phyloP scores from a whole-genome alignment of 495 filamentous ascomycete genomes.

The Talaromyces ruber region DNA sequence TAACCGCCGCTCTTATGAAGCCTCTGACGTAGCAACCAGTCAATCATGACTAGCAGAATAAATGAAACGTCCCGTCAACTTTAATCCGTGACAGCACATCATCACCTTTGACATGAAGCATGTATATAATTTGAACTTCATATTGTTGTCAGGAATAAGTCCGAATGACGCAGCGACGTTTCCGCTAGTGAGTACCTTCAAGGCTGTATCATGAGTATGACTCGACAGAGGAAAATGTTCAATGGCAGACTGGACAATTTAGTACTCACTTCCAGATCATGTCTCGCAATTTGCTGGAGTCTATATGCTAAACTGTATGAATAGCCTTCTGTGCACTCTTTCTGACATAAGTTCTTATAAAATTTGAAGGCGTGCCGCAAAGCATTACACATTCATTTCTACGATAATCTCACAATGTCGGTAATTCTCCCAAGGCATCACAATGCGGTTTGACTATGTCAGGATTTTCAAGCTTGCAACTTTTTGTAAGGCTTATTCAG shows the following conservation, averaged over 20 bases:
- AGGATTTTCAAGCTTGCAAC: not conserved
- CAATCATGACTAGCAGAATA: not conserved
- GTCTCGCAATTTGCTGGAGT: not conserved
- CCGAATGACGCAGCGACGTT: not conserved
- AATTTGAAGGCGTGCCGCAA: not conserved
- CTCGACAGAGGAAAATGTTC: not conserved
- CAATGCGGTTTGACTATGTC: not conserved
- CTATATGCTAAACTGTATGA: not conserved
- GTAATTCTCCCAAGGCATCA: not conserved
- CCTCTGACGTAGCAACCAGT: not conserved
- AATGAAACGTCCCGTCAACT: conserved; percentile 1
- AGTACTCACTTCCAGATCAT: no score
- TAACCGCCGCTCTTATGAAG: not conserved
- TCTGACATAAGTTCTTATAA: no score
- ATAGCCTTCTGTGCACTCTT: not conserved
- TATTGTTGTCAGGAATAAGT: not conserved
- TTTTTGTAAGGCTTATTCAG: not conserved
- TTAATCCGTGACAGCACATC: not conserved
- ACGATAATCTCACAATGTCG: not conserved
- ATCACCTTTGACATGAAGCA: not conserved
- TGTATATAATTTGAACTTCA: not conserved
- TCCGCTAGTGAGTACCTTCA: not conserved
- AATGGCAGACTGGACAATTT: not conserved
- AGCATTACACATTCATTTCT: not conserved
- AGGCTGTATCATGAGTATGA: not conserved